These are phyloP conservation scores for Platanus orientalis DNA, from an alignment of 164 flowering plant species.

Conservation along the genomic window DNA sequence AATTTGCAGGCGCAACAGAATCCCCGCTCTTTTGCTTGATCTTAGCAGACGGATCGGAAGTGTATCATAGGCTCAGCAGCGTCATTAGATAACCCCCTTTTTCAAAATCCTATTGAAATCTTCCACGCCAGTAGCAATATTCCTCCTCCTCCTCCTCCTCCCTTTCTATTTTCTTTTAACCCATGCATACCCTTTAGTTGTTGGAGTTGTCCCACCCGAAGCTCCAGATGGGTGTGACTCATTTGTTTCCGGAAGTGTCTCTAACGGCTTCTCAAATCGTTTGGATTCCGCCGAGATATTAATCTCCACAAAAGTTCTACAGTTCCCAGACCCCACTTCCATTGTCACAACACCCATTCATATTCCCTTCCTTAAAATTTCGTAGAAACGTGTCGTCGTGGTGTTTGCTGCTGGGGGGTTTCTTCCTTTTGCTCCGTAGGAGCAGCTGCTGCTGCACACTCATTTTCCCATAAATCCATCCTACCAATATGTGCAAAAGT, in stretches of 20 bases:
- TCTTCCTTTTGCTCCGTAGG: constrained; percentile 34
- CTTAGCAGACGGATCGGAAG: constrained; percentile 21
- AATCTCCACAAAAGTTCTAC: constrained; percentile 2
- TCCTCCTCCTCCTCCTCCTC: constrained; percentile 54
- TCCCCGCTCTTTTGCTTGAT: constrained; percentile 33
- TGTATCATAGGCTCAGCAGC: constrained; percentile 18
- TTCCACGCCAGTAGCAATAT: no score
- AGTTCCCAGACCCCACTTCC: constrained; percentile 13
- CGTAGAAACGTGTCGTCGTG: constrained; percentile 9
- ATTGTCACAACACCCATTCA: constrained; percentile 32
- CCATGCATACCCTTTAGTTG: constrained; percentile 64
- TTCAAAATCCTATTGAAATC: constrained; percentile 52
- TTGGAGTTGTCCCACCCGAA: constrained; percentile 20
- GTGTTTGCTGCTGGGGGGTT: constrained; percentile 4
- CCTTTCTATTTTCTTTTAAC: constrained; percentile 87
- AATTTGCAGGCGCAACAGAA: constrained; percentile 37
- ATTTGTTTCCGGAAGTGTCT: constrained; percentile 9
- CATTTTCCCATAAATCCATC: constrained; percentile 43
- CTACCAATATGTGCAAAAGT: neutral
- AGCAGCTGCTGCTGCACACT: constrained; percentile 25
- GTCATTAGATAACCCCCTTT: constrained; percentile 39
- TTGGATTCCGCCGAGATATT: constrained; percentile 1
- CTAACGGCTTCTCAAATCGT: constrained; percentile 8
- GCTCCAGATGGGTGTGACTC: constrained; percentile 19
- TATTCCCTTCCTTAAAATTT: no score